phyloP scores from a whole-genome alignment of 768 basidiomycete genomes.

The Suillus hirtellus region DNA sequence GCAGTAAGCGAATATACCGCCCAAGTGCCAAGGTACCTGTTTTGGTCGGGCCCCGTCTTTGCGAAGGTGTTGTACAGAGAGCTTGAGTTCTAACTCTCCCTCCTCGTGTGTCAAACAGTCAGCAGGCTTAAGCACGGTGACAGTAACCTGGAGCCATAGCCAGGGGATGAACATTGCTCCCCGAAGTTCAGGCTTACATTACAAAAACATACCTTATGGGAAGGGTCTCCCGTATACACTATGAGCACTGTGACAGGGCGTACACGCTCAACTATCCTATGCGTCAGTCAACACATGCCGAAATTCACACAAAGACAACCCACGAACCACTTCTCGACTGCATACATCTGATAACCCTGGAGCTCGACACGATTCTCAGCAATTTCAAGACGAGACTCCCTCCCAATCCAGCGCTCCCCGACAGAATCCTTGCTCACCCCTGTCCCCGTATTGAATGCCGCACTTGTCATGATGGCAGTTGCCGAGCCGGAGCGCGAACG shows the following conservation, averaged over 20 bases:
- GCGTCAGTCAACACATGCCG: background rate
- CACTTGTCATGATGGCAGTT: constrained; percentile 22
- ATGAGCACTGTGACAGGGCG: constrained; percentile 60
- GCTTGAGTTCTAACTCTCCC: constrained; percentile 58
- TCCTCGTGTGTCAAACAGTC: constrained; percentile 42
- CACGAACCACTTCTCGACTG: constrained; percentile 77
- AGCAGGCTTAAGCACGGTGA: constrained; percentile 54
- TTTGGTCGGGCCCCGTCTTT: constrained; percentile 75
- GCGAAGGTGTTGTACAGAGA: constrained; percentile 58
- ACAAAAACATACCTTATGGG: constrained; percentile 52
- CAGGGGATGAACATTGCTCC: constrained; percentile 19
- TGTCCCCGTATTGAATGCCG: constrained; percentile 11
- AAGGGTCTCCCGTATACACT: constrained; percentile 76
- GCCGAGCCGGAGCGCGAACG: constrained; percentile 36
- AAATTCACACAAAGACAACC: background rate
- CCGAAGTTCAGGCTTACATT: background rate
- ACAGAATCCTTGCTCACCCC: constrained; percentile 19
- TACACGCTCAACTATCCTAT: constrained; percentile 68
- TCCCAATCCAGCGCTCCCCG: constrained; percentile 46
- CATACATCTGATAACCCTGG: constrained; percentile 77
- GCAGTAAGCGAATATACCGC: background rate
- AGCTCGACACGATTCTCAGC: constrained; percentile 47
- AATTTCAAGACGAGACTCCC: constrained; percentile 49
- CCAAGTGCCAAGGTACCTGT: constrained; percentile 39
- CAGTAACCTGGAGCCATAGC: constrained; percentile 48